Base-by-base conservation (phyloP, 768 basidiomycete genomes). In the Boletus tomentosulus region DNA sequence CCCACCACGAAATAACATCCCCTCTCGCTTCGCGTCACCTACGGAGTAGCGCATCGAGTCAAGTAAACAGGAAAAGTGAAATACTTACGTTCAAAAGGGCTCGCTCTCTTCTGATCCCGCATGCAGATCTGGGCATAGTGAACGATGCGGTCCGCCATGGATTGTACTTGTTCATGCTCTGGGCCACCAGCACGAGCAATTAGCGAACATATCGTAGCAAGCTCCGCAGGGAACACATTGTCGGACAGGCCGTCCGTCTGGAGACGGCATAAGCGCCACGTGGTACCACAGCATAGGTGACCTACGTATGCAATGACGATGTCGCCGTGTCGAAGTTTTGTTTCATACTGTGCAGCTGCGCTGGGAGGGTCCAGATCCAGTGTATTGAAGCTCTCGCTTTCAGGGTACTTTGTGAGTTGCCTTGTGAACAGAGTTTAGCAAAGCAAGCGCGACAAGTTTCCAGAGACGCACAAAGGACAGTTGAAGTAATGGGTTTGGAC, bases 71-170 rank as follows among this genome's bases (percentile, higher is more conserved):
- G n/a, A 19, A 45, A 42, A 46, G 7, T 27, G 52, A 49, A 24
- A 25, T 7, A 73, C 84, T 62, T 65, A 81, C 86, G 79, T 70
- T 89, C 83, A 60, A 92, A 92, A 2, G 90, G 90, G 66, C 85
- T 88, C 30, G 80, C 75, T 60, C 84, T 74, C 50, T 71, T 76
- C 56, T 77, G 79, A 63, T 81, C 84, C 55, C 70, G 73, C 90
- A 92, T 92, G 64, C 86, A 89, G 27, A 74, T 68, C 55, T 75
- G 76, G 3, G 90, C 80, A 61, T 87, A 86, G 33, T 85, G 78
- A 3, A 91, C 82, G 47, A 90, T 73, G 22, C 83, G 79, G 61
- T 90, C 83, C 7, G 90, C 86, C 67, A 92, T 85, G 13, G 72
- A 71, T 63, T 90, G 84, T 3, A 83, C 86, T 62, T 83, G 82